phyloP scores from a whole-genome alignment of 352 stramenopile genomes.

The Globisporangium paddicum region DNA sequence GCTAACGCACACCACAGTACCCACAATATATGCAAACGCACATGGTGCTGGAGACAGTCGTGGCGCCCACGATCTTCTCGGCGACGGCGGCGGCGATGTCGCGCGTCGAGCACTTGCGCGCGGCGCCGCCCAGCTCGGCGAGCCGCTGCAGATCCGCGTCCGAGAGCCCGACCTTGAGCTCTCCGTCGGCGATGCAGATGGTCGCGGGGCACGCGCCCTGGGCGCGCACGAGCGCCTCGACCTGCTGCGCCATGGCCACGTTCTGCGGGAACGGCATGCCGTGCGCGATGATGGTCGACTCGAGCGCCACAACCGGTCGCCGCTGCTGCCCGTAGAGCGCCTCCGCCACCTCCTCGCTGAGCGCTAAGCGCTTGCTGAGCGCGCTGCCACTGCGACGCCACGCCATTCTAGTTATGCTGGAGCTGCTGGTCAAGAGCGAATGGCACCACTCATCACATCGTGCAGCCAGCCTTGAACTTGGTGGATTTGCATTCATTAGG shows the following conservation, averaged over 20 bases:
- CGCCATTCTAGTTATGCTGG: constrained; percentile 15
- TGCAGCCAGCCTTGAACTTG: no score
- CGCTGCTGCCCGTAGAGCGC: constrained; percentile 35
- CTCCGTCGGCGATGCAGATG: constrained; percentile 95
- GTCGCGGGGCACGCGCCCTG: constrained; percentile 91
- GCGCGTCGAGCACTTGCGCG: constrained; percentile 78
- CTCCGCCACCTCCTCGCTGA: constrained; percentile 50
- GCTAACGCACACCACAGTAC: not conserved
- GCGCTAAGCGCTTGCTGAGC: constrained; percentile 35
- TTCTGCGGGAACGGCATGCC: constrained; percentile 99
- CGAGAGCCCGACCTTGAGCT: constrained; percentile 72
- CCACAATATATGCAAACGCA: constrained; percentile 14
- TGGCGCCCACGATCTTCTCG: constrained; percentile 85
- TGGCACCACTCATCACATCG: not conserved
- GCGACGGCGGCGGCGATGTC: constrained; percentile 78
- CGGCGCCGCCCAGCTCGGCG: constrained; percentile 51
- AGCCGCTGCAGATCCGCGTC: constrained; percentile 52
- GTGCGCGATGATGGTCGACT: constrained; percentile 99
- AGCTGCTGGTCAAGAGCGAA: not conserved
- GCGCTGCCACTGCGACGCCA: constrained; percentile 37
- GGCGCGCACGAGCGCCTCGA: constrained; percentile 89
- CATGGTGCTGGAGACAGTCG: constrained; percentile 98
- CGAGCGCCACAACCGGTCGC: constrained; percentile 90
- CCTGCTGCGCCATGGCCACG: constrained; percentile 86
- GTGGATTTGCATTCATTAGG: no score